Base-by-base conservation (phyloP, 1,139 yeast species). In the Debaryomyces coudertii region DNA sequence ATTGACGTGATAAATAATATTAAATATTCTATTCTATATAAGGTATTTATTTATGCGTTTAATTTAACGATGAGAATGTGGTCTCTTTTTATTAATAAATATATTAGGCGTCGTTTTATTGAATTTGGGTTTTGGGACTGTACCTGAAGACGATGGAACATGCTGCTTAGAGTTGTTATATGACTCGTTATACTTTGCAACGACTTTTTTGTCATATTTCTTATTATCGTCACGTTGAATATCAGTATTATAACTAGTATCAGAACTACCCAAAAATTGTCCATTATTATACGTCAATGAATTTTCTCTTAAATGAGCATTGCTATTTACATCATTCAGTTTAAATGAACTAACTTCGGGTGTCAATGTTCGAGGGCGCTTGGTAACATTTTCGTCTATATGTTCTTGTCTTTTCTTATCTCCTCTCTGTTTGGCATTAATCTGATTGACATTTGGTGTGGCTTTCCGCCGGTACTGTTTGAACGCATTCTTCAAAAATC, bases 401-500 rank as follows among this genome's bases (percentile, higher is more conserved):
- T 38, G 7, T 22, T 29, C 29, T 16, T 5, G 22, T 16, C 29
- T 18, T 23, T 45, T 33, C 29, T 33, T 24, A 36, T 20, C 14
- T n/a, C 15, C 27, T 9, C 20, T 29, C n/a, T 11, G 8, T 8
- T 41, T 24, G 20, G 11, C 5, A 24, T 23, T 27, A 15, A 30
- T 29, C n/a, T 11, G 8, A 7, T 41, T 24, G 20, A 6, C 5
- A 24, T 23, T 33, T 15, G 22, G 24, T 18, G 14, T 2, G 4
- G 28, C 9, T 12, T 40, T 39, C 4, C 2, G 20, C n/a, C 15
- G 16, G 22, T 11, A 15, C 18, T 9, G 39, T n/a, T 27, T 36
- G 6, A 27, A 39, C 16, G 11, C 9, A 5, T 49, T 44, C 23
- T 52, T 53, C 41, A 74, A 61, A 47, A 75, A 75, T 7, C 79